phyloP scores from a whole-genome alignment of 2,329 filamentous ascomycete genomes.

The Cordyceps cicadae region DNA sequence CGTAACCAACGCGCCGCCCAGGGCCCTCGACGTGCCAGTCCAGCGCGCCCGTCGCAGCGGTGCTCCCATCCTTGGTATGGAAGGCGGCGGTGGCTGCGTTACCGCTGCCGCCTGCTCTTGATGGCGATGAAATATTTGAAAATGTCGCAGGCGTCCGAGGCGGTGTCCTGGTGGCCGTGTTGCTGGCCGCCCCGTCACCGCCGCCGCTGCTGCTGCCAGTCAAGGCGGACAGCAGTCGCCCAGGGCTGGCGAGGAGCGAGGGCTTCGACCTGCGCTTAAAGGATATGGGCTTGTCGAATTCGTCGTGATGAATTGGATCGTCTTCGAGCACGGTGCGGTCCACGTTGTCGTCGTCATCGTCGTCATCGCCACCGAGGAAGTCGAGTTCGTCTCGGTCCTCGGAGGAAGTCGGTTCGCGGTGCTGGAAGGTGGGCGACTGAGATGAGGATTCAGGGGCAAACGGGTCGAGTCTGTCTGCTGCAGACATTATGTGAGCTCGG shows the following conservation, averaged over 20 bases:
- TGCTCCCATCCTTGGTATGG: constrained; percentile 1
- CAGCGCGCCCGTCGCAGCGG: constrained; percentile 35
- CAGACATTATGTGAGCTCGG: constrained; percentile 30
- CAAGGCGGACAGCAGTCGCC: constrained; percentile 41
- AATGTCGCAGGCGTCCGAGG: constrained; percentile 9
- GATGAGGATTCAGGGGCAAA: constrained; percentile 29
- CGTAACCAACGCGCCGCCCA: constrained; percentile 84
- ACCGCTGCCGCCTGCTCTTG: not conserved
- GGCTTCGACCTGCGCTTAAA: constrained; percentile 64
- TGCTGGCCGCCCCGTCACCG: constrained; percentile 7
- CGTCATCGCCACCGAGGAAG: constrained; percentile 30
- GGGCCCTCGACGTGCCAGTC: constrained; percentile 92
- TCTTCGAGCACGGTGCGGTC: constrained; percentile 38
- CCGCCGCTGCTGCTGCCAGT: constrained; percentile 26
- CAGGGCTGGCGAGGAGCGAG: constrained; percentile 36
- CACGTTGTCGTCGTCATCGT: constrained; percentile 26
- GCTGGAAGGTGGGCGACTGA: constrained; percentile 19
- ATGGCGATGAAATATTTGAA: not conserved
- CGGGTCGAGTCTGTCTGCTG: constrained; percentile 26
- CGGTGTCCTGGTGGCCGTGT: constrained; percentile 15
- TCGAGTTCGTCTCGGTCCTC: constrained; percentile 41
- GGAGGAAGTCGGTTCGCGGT: constrained; percentile 19
- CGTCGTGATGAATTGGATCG: constrained; percentile 44
- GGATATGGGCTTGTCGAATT: constrained; percentile 47
- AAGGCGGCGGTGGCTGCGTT: not conserved